A percentile compares a stretch with the other conserved stretches of the same genome.
phyloP scores from a whole-genome alignment of 495 filamentous ascomycete genomes.

The Podospora comata region DNA sequence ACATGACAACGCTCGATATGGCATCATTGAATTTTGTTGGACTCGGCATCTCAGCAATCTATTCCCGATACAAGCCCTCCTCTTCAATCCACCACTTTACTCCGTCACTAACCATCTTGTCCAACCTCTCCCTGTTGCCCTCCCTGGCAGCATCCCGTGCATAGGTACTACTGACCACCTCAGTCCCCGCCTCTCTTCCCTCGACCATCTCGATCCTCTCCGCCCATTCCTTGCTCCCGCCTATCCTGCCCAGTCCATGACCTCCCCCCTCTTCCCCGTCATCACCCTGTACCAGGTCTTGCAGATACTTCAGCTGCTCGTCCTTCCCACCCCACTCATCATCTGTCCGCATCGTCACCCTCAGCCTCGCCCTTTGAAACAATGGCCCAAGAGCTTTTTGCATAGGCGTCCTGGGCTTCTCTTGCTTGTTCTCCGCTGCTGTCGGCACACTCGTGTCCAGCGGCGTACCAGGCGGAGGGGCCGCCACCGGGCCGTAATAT shows the following conservation, averaged over 20 bases:
- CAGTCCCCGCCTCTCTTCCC: constrained; percentile 51
- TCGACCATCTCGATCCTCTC: constrained; percentile 66
- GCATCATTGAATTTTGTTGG: neutral
- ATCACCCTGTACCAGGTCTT: constrained; percentile 46
- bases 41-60: neutral
- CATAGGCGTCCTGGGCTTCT: constrained; percentile 28
- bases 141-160: constrained; percentile 62
- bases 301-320: constrained; percentile 60
- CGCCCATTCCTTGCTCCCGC: constrained; percentile 65
- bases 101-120: constrained; percentile 58
- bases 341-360: constrained; percentile 68
- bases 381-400: constrained; percentile 59
- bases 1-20: neutral
- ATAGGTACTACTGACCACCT: constrained; percentile 72
- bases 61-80: constrained; percentile 49
- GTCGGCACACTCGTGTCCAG: constrained; percentile 16
- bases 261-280: neutral
- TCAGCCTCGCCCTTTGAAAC: constrained; percentile 64
- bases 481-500: constrained; percentile 57
- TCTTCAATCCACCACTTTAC: constrained; percentile 60
- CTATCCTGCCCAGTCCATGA: constrained; percentile 49
- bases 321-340: constrained; percentile 60
- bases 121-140: constrained; percentile 54
- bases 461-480: neutral
- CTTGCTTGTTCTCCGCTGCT: constrained; percentile 39